phyloP scores from a whole-genome alignment of 495 filamentous ascomycete genomes.

The Podospora pseudopauciseta region DNA sequence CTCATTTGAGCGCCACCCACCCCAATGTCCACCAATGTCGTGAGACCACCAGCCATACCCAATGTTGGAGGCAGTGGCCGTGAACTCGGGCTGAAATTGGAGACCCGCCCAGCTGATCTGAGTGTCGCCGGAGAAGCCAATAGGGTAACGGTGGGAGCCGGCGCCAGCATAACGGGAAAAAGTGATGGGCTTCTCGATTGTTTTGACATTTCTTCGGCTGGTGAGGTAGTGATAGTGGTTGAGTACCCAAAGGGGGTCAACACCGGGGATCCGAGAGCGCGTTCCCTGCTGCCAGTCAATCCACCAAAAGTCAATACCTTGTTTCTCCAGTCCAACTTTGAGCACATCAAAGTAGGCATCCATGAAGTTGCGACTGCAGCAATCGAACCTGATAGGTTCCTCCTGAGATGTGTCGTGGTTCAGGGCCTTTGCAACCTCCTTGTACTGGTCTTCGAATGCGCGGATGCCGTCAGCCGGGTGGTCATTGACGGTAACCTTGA shows the following conservation, averaged over 20 bases:
- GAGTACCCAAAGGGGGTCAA: slow-evolving; percentile 60
- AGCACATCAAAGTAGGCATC: slow-evolving; percentile 57
- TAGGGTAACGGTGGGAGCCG: slow-evolving; percentile 57
- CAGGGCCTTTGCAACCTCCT: slow-evolving; percentile 47
- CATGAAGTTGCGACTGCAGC: slow-evolving; percentile 48
- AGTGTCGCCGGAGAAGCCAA: slow-evolving; percentile 60
- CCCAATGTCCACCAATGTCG: slow-evolving; percentile 58
- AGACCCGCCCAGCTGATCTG: slow-evolving; percentile 55
- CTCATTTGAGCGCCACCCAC: slow-evolving; percentile 50
- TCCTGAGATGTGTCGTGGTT: slow-evolving; percentile 41
- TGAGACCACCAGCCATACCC: slow-evolving; percentile 65
- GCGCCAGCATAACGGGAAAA: slow-evolving; percentile 58
- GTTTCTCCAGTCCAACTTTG: slow-evolving; percentile 46
- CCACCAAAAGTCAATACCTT: slow-evolving; percentile 59
- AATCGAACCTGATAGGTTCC: slow-evolving; percentile 53
- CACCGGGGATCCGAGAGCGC: slow-evolving; percentile 47
- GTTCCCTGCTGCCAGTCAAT: slow-evolving; percentile 62
- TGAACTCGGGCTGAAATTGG: slow-evolving; percentile 60
- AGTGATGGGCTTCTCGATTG: slow-evolving; percentile 30
- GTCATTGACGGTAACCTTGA: slow-evolving; percentile 53
- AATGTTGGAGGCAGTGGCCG: slow-evolving; percentile 59
- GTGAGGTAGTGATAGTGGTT: slow-evolving; percentile 60
- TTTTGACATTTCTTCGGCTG: slow-evolving; percentile 31
- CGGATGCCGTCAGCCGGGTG: slow-evolving; percentile 56
- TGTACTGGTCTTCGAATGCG: slow-evolving; percentile 50